phyloP scores from a whole-genome alignment of 257 asterid genomes.

The Cordia subcordata region DNA sequence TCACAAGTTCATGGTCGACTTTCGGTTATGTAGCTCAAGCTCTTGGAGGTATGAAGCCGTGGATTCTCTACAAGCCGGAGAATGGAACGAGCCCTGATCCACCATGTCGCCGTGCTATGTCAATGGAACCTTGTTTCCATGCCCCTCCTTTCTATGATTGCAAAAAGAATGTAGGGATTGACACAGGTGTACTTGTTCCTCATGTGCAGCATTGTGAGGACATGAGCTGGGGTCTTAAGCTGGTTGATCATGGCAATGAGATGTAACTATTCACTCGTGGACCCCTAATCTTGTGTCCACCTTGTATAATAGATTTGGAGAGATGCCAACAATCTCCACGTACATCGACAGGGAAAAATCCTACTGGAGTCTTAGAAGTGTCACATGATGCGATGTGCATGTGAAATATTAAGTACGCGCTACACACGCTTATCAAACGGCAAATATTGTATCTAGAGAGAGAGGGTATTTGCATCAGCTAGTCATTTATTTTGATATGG shows the following conservation, averaged over 20 bases:
- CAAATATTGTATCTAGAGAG: no score
- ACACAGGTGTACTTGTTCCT: constrained; percentile 46
- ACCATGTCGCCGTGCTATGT: constrained; percentile 43
- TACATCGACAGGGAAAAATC: no score
- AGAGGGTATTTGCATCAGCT: no score
- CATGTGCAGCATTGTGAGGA: constrained; percentile 73
- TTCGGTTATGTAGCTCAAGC: constrained; percentile 89
- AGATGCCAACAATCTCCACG: no score
- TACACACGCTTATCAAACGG: no score
- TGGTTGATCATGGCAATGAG: constrained; percentile 19
- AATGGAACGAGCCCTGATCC: constrained; percentile 48
- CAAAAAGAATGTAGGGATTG: constrained; percentile 35
- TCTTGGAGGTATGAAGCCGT: constrained; percentile 66
- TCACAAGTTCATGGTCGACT: constrained; percentile 72
- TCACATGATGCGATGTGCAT: no score
- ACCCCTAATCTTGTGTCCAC: no score
- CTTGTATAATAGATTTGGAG: no score
- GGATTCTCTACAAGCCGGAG: constrained; percentile 61
- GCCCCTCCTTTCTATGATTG: constrained; percentile 62
- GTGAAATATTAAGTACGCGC: no score
- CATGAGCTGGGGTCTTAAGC: constrained; percentile 70
- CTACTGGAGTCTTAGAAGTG: no score
- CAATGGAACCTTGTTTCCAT: constrained; percentile 78
- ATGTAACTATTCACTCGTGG: no score
- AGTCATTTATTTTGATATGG: no score